A percentile compares a stretch with the other conserved stretches of the same genome.
phyloP scores from a whole-genome alignment of 1,284 basidiomycete genomes.

The Ceratobasidium papillatum region DNA sequence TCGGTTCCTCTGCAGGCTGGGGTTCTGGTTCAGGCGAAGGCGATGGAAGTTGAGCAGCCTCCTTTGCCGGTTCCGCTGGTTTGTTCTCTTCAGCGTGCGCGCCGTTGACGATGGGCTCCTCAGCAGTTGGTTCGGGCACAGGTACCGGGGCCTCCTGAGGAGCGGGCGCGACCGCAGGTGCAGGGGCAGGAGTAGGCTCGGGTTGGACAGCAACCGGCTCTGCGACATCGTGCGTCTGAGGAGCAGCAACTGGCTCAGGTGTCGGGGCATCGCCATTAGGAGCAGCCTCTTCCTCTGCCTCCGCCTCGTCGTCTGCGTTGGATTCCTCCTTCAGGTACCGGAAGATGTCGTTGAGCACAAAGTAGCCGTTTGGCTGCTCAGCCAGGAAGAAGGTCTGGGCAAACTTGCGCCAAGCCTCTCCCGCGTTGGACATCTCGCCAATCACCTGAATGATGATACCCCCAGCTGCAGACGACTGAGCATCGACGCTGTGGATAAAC shows the following conservation, averaged over 20 bases:
- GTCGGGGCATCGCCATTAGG: constrained; percentile 44
- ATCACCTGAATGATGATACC: constrained; percentile 99
- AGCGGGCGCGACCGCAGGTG: constrained; percentile 52
- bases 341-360: constrained; percentile 99
- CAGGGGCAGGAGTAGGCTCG: constrained; percentile 51
- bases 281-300: constrained; percentile 47
- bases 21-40: constrained; percentile 48
- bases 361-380: constrained; percentile 98
- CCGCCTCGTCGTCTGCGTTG: constrained; percentile 78
- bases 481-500: constrained; percentile 94
- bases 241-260: constrained; percentile 43
- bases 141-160: constrained; percentile 47
- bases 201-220: constrained; percentile 45
- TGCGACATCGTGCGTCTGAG: constrained; percentile 46
- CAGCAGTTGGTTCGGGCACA: constrained; percentile 46
- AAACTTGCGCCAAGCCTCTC: constrained; percentile 95
- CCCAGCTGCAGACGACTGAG: constrained; percentile 90
- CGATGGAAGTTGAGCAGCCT: constrained; percentile 42
- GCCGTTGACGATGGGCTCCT: constrained; percentile 42
- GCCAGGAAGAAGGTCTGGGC: constrained; percentile 99
- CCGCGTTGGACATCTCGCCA: constrained; percentile 95
- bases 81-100: constrained; percentile 32
- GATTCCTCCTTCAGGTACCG: constrained; percentile 92
- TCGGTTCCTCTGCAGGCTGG: constrained; percentile 46
- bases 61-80: constrained; percentile 36